A percentile compares a stretch with the other conserved stretches of the same genome.
phyloP scores from a whole-genome alignment of 2,329 filamentous ascomycete genomes.

The Proliferodiscus dingleyae region DNA sequence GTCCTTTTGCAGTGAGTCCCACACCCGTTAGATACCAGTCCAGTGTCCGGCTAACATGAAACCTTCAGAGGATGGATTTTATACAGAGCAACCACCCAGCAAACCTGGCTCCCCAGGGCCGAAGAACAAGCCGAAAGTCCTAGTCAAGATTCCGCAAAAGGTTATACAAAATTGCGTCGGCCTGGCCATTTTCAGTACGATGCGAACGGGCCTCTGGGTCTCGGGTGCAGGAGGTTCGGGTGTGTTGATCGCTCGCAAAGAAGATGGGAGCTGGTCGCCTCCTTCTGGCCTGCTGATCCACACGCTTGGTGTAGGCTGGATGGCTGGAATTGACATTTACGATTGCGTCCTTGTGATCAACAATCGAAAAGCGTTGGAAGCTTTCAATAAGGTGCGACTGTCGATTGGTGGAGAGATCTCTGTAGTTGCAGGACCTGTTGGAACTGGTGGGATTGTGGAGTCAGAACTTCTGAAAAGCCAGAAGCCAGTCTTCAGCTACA shows the following conservation, averaged over 20 bases:
- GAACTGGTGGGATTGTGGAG: conserved; percentile 56
- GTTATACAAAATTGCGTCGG: conserved; percentile 85
- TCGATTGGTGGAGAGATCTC: conserved; percentile 79
- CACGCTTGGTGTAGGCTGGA: conserved; percentile 80
- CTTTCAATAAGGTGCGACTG: conserved; percentile 72
- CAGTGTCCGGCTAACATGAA: conserved; percentile 1
- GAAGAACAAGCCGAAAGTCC: conserved; percentile 52
- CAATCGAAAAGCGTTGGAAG: conserved; percentile 73
- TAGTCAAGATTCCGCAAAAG: conserved; percentile 78
- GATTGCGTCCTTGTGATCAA: conserved; percentile 94
- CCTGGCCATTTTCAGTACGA: conserved; percentile 87
- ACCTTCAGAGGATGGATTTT: conserved; percentile 60
- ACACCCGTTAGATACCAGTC: conserved; percentile 20
- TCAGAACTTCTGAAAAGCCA: conserved; percentile 44
- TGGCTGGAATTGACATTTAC: conserved; percentile 90
- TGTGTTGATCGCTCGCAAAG: conserved; percentile 64
- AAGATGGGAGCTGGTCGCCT: conserved; percentile 85
- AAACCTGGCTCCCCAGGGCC: conserved; percentile 26
- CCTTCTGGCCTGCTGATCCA: conserved; percentile 88
- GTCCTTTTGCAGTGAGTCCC: conserved; percentile 74
- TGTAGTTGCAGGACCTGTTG: conserved; percentile 70
- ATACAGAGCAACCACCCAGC: conserved; percentile 41
- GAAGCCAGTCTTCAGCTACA: conserved; percentile 72
- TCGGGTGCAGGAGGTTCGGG: conserved; percentile 86
- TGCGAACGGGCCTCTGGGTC: conserved; percentile 87